These are phyloP conservation scores for Solanum arcanum DNA, from an alignment of 257 asterid genomes.

Conservation along the genomic window DNA sequence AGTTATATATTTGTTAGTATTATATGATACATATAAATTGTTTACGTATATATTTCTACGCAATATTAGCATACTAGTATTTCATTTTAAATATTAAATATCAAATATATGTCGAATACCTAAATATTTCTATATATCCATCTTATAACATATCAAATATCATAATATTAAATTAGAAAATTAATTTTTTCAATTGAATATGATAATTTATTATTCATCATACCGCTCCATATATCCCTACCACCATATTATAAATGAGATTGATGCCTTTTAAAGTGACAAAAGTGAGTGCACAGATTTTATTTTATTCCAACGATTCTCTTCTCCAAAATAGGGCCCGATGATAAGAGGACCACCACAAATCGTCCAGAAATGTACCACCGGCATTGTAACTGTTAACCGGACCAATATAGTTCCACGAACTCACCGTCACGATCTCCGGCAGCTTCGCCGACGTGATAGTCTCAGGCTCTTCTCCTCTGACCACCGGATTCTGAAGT, in stretches of 20 bases:
- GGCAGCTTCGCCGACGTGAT: neutral
- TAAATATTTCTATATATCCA: no score
- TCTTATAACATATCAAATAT: no score
- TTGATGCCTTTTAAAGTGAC: neutral
- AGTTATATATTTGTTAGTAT: neutral
- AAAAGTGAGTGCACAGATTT: neutral
- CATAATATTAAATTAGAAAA: no score
- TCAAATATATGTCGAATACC: no score
- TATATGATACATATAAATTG: no score
- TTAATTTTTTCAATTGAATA: no score
- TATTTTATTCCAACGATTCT: no score
- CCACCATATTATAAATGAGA: neutral
- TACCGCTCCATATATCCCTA: no score
- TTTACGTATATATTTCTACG: no score
- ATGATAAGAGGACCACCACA: neutral
- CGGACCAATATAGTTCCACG: neutral
- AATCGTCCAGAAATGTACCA: neutral
- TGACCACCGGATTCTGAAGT: neutral
- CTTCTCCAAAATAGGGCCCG: neutral
- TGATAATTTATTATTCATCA: no score
- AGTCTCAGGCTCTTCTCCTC: neutral
- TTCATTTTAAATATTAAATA: no score
- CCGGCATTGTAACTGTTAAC: neutral
- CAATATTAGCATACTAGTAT: no score
- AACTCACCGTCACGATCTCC: neutral